Conservation (phyloP, 75 land plant species). For the Adiantum capillusveneris region DNA sequence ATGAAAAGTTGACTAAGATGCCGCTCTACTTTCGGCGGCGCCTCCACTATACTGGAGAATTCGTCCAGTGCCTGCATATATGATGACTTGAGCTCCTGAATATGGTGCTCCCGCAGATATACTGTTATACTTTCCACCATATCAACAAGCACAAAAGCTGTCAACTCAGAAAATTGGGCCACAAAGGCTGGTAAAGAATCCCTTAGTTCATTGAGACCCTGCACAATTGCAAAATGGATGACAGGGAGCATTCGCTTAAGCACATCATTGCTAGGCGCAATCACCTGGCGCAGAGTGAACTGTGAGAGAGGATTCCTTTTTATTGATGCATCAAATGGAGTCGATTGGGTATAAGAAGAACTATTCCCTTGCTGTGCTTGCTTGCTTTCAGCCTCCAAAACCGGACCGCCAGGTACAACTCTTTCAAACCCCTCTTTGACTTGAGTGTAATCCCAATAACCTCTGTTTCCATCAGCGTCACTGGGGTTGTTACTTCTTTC, state of each 20-base stretch:
- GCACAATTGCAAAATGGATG: slow-evolving; percentile 37
- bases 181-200: slow-evolving; percentile 27
- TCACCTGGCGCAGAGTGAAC: slow-evolving; percentile 23
- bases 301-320: slow-evolving; percentile 1
- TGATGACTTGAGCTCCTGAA: slow-evolving; percentile 20
- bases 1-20: too few species aligned
- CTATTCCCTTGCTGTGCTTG: not conserved
- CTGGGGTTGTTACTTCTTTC: not conserved
- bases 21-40: too few species aligned
- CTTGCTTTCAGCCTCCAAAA: not conserved
- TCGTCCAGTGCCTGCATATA: slow-evolving; percentile 11
- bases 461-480: not conserved
- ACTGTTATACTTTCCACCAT: slow-evolving; percentile 35
- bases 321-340: not conserved
- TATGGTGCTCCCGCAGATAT: slow-evolving; percentile 26
- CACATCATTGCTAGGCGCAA: slow-evolving; percentile 38
- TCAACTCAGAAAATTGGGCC: slow-evolving; percentile 17
- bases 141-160: slow-evolving; percentile 30
- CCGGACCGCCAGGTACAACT: not conserved
- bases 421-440: not conserved
- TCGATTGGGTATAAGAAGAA: not conserved
- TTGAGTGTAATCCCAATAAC: not conserved
- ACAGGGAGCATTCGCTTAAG: slow-evolving; percentile 37
- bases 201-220: slow-evolving; percentile 38
- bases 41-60: not conserved